phyloP scores from a whole-genome alignment of 345 rosid genomes.

The Gossypium sturtianum region DNA sequence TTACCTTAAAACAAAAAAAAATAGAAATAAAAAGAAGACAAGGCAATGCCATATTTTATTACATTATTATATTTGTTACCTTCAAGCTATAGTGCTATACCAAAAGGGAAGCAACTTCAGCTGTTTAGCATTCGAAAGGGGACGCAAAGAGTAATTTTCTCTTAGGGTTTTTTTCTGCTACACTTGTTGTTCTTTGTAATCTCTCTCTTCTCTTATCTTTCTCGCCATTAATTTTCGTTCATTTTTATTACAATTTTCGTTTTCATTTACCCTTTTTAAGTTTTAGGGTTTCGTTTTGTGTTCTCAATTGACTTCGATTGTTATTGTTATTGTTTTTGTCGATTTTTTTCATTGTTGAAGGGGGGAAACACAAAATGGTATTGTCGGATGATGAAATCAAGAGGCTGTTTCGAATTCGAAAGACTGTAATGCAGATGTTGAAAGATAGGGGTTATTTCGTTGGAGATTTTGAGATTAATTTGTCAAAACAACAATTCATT shows the following conservation, averaged over 20 bases:
- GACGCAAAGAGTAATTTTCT: background rate
- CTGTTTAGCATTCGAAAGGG: background rate
- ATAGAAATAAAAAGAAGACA: too few species aligned
- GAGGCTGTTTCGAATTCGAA: slow-evolving; percentile 54
- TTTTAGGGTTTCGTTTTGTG: background rate
- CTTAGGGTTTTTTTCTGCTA: background rate
- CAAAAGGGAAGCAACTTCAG: background rate
- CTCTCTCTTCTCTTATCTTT: background rate
- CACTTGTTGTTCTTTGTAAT: background rate
- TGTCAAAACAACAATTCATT: slow-evolving; percentile 44
- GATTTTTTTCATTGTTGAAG: background rate
- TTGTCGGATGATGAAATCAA: slow-evolving; percentile 62
- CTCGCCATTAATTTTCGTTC: background rate
- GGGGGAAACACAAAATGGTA: slow-evolving; percentile 29
- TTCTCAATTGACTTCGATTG: background rate
- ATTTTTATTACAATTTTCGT: background rate
- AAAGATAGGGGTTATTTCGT: slow-evolving; percentile 73
- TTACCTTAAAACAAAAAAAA: too few species aligned
- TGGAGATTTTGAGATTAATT: slow-evolving; percentile 52
- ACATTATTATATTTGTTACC: too few species aligned
- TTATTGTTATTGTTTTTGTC: background rate
- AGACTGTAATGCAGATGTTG: slow-evolving; percentile 77
- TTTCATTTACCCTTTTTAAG: background rate
- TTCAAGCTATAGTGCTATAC: too few species aligned
- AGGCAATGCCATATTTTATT: too few species aligned